Percentiles rank a stretch among this genome's conserved stretches.
phyloP scores from a whole-genome alignment of 345 rosid genomes.

The Bruguiera parviflora region DNA sequence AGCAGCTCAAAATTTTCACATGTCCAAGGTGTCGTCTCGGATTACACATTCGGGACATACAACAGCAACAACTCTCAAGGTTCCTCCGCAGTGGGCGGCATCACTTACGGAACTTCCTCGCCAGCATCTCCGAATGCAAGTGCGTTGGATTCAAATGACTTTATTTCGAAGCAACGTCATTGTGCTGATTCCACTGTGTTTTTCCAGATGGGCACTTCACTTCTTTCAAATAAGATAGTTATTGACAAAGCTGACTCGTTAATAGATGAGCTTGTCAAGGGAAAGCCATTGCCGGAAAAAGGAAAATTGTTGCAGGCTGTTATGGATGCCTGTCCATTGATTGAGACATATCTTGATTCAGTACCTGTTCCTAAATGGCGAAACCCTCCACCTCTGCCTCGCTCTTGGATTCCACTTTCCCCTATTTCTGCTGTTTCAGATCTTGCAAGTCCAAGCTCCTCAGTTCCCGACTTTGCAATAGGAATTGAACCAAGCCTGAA shows the following conservation, averaged over 20 bases:
- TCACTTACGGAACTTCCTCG: background rate
- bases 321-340: background rate
- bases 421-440: too few relatives aligned
- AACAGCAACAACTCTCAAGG: background rate
- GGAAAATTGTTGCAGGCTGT: background rate
- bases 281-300: background rate
- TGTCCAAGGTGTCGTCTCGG: background rate
- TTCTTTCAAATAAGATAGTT: background rate
- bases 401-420: background rate
- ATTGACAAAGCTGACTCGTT: background rate
- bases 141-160: background rate
- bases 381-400: background rate
- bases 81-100: background rate
- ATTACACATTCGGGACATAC: background rate
- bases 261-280: background rate
- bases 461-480: too few relatives aligned
- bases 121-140: background rate
- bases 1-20: background rate
- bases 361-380: slow-evolving; percentile 1
- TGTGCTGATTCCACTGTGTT: background rate
- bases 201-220: background rate
- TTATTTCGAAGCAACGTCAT: background rate
- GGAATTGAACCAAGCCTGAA: too few relatives aligned
- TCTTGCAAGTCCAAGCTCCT: too few relatives aligned
- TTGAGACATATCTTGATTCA: background rate